These are phyloP conservation scores for Mytilinidion resinicola DNA, from an alignment of 495 filamentous ascomycete species.

Conservation along the genomic window DNA sequence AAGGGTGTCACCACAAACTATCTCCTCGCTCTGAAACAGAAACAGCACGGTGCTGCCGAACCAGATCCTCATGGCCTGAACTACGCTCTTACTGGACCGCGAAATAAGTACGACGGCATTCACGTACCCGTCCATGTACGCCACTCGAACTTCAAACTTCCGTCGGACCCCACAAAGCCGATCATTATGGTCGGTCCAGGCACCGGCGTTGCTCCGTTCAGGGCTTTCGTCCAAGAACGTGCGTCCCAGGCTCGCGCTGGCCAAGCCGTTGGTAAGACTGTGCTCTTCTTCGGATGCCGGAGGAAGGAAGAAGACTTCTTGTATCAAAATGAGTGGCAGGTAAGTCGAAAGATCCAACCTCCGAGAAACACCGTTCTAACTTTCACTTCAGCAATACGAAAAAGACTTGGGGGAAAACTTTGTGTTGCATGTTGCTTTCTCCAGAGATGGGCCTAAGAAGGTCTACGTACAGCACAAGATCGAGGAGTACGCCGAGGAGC, in stretches of 20 bases:
- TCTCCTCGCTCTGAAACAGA: slow-evolving; percentile 89
- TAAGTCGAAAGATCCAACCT: slow-evolving; percentile 48
- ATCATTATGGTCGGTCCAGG: slow-evolving; percentile 95
- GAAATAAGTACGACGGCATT: slow-evolving; percentile 95
- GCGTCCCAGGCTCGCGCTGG: slow-evolving; percentile 72
- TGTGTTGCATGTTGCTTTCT: slow-evolving; percentile 87
- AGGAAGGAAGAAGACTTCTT: slow-evolving; percentile 81
- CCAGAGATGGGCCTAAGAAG: slow-evolving; percentile 74
- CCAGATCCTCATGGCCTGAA: slow-evolving; percentile 82
- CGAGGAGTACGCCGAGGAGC: slow-evolving; percentile 69
- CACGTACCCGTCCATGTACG: slow-evolving; percentile 94
- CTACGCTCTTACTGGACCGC: slow-evolving; percentile 82
- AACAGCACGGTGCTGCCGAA: slow-evolving; percentile 83
- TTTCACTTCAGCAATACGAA: slow-evolving; percentile 61
- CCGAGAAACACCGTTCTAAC: slow-evolving; percentile 14
- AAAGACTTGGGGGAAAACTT: slow-evolving; percentile 78
- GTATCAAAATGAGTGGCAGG: slow-evolving; percentile 89
- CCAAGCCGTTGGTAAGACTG: slow-evolving; percentile 77
- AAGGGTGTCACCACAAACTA: slow-evolving; percentile 98
- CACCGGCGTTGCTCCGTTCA: slow-evolving; percentile 94
- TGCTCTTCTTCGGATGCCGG: slow-evolving; percentile 94
- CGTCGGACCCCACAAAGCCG: slow-evolving; percentile 88
- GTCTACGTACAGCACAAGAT: slow-evolving; percentile 96
- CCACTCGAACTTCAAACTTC: slow-evolving; percentile 98
- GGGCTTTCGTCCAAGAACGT: slow-evolving; percentile 91